phyloP scores from a whole-genome alignment of 106 monocot species.

The Acorus calamus region DNA sequence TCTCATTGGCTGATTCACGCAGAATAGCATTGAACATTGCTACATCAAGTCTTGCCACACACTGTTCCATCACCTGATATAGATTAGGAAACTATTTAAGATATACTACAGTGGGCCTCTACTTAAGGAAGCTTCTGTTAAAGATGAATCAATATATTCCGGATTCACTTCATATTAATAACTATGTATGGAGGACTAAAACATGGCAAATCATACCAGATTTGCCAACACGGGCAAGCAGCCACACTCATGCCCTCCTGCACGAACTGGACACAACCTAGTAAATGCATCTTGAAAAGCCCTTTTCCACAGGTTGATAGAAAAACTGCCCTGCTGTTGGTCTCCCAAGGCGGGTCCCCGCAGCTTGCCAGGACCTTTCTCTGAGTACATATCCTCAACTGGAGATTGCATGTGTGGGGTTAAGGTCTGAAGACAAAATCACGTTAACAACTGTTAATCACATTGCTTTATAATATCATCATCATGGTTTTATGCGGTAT shows the following conservation, averaged over 20 bases:
- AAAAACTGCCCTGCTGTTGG: slow-evolving; percentile 57
- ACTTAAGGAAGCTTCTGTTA: too few species aligned
- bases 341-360: slow-evolving; percentile 52
- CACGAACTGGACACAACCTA: slow-evolving; percentile 71
- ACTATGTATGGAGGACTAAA: too few species aligned
- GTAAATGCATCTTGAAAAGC: slow-evolving; percentile 81
- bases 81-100: too few species aligned
- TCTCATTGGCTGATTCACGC: slow-evolving; percentile 84
- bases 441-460: too few species aligned
- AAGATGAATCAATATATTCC: too few species aligned
- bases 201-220: slow-evolving; percentile 34
- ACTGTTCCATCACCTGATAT: slow-evolving; percentile 85
- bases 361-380: slow-evolving; percentile 25
- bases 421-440: slow-evolving; percentile 47
- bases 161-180: too few species aligned
- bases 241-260: slow-evolving; percentile 91
- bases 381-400: slow-evolving; percentile 22
- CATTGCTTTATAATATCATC: too few species aligned
- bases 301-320: slow-evolving; percentile 75
- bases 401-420: slow-evolving; percentile 88
- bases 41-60: slow-evolving; percentile 77
- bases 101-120: too few species aligned
- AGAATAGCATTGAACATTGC: slow-evolving; percentile 99
- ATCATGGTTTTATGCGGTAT: too few species aligned
- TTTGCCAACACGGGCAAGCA: slow-evolving; percentile 77